Evolutionary conservation across 768 basidiomycete genomes (phyloP).

Genomic region (Calocybe gangraenosa): DNA sequence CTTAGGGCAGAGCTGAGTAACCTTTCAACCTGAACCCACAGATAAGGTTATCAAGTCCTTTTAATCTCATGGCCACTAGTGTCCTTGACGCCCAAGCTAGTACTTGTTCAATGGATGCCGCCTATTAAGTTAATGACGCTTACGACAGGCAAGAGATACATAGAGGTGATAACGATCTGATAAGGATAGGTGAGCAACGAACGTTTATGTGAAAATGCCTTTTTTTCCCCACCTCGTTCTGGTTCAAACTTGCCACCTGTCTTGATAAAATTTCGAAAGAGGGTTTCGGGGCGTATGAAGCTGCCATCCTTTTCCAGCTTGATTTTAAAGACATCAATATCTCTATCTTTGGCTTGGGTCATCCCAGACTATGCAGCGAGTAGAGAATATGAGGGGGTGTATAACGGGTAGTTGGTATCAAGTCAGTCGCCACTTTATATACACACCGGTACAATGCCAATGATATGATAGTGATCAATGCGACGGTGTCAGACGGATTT

Average conservation of each 20-base stretch:
- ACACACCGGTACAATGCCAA: no score
- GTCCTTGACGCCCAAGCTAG: conserved; percentile 88
- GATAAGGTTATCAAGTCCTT: conserved; percentile 83
- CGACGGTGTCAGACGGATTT: no score
- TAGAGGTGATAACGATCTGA: conserved; percentile 93
- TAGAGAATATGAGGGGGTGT: no score
- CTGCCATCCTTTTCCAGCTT: conserved; percentile 56
- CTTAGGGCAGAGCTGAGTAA: background rate
- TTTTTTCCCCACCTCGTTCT: conserved; percentile 55
- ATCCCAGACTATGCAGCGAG: no score
- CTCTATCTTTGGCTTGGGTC: conserved; percentile 10
- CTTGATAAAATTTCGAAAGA: conserved; percentile 55
- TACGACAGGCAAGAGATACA: conserved; percentile 82
- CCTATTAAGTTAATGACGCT: conserved; percentile 19
- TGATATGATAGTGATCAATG: no score
- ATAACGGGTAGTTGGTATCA: no score
- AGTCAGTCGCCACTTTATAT: no score
- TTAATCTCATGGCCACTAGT: conserved; percentile 83
- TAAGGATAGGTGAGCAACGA: background rate
- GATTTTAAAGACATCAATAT: conserved; percentile 48
- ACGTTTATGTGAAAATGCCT: background rate
- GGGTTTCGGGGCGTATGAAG: conserved; percentile 51
- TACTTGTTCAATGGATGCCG: background rate
- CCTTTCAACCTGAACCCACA: conserved; percentile 38
- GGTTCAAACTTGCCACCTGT: conserved; percentile 44